Evolutionary conservation across 1,284 basidiomycete species (phyloP).

Genomic region (Malassezia restricta): DNA sequence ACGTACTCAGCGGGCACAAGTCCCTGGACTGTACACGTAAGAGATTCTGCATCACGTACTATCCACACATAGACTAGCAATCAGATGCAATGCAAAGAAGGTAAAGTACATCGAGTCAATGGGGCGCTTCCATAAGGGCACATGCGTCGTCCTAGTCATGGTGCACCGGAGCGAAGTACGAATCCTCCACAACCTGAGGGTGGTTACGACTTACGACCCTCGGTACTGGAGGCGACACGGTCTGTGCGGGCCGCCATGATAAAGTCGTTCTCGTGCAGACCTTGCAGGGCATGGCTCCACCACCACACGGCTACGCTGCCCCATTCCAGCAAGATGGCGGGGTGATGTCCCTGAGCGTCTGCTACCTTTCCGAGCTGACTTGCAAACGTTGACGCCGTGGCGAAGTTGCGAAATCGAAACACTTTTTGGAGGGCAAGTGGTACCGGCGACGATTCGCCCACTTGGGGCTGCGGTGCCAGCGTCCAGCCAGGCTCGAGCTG

Average conservation of each 20-base stretch:
- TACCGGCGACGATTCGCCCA: slow-evolving; percentile 11
- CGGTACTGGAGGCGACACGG: slow-evolving; percentile 22
- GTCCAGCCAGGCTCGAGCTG: slow-evolving; percentile 23
- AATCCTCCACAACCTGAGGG: not conserved
- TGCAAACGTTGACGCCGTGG: slow-evolving; percentile 25
- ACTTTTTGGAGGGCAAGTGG: slow-evolving; percentile 26
- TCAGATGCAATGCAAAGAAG: slow-evolving; percentile 15
- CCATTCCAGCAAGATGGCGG: slow-evolving; percentile 39
- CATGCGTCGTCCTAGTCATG: not conserved
- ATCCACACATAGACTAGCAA: slow-evolving; percentile 15
- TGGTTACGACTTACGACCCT: slow-evolving; percentile 20
- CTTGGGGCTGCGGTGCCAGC: slow-evolving; percentile 21
- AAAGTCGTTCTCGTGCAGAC: slow-evolving; percentile 42
- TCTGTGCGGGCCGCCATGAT: slow-evolving; percentile 44
- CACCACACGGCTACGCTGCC: slow-evolving; percentile 38
- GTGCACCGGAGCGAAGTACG: not conserved
- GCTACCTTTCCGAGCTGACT: slow-evolving; percentile 25
- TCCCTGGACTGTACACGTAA: slow-evolving; percentile 5
- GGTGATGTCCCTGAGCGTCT: slow-evolving; percentile 37
- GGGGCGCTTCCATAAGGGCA: slow-evolving; percentile 11
- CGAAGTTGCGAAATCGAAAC: slow-evolving; percentile 36
- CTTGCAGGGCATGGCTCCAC: slow-evolving; percentile 43
- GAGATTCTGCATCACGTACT: slow-evolving; percentile 2
- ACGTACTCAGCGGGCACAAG: slow-evolving; percentile 12
- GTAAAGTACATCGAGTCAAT: slow-evolving; percentile 13